Base-by-base conservation (phyloP, 2,329 filamentous ascomycete genomes). In the Dothideomycetes sp. region DNA sequence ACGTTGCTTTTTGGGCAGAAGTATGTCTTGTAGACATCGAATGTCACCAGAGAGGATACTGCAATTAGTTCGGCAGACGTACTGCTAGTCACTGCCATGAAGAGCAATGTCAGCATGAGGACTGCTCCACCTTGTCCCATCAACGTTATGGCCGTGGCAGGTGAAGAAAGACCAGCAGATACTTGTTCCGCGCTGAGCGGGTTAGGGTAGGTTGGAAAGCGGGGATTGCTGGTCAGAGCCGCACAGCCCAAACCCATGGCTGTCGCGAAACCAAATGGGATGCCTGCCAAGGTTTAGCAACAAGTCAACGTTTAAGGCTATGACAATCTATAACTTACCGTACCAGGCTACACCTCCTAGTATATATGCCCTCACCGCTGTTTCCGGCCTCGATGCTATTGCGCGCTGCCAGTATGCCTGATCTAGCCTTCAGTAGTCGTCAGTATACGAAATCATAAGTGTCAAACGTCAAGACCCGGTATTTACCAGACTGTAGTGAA, bases 11-110 rank as follows among this genome's bases (percentile, higher is more conserved):
- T 50, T 0, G 60, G 60, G 29, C 59, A 53, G 36, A 64, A 51
- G 42, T 65, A 65, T 1, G 56, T 57, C 45, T 64, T 63, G 54
- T 64, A 66, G n/a, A 65, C 55, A 39, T 66, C 62, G 43, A 62
- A 66, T 0, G 62, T 64, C 2, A 62, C 47, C 1, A 65, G 50
- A 5, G 59, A 58, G 2, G 58, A 60, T 2, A 61, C 59, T 1
- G 61, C 59, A 31, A 63, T 62, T 12, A 64, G 54, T 42, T 65
- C 60, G 2, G 62, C 57, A 11, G 59, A 63, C 3, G 51, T 51
- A 8, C 44, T 46, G 10, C 48, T 52, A 4, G 54, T 58, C 2
- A 58, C 53, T 5, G 56, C 56, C 55, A 57, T 58, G 43, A 55
- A 55, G n/a, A 56, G 47, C 9, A 57, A 42, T 31, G 57, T 46